Conservation (phyloP, 306 rosid species). For the Lagenaria siceraria region DNA sequence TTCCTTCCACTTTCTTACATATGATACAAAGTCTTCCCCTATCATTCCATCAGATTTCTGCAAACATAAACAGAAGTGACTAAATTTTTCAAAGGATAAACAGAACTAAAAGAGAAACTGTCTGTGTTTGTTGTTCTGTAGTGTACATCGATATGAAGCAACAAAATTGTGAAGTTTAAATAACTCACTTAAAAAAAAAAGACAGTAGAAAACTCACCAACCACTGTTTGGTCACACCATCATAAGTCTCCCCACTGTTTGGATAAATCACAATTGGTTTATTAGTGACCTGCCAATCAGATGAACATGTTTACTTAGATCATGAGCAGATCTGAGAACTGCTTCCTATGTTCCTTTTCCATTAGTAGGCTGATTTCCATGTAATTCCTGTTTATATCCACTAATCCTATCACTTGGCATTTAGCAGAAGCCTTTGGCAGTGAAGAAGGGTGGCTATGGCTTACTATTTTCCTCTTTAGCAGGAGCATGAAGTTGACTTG, state of each 20-base stretch:
- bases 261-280: constrained; percentile 73
- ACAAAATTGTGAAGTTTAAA: neutral
- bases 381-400: neutral
- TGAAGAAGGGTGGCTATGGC: neutral
- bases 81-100: neutral
- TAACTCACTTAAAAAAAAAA: neutral
- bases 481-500: neutral
- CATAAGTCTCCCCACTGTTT: constrained; percentile 82
- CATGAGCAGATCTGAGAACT: neutral
- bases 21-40: constrained; percentile 65
- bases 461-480: neutral
- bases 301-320: neutral
- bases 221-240: constrained; percentile 51
- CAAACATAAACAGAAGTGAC: neutral
- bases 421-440: neutral
- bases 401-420: neutral
- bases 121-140: neutral
- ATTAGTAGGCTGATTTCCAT: neutral
- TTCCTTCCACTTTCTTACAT: constrained; percentile 58
- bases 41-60: constrained; percentile 42
- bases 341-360: neutral
- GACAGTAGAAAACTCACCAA: constrained; percentile 36
- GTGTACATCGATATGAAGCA: neutral
- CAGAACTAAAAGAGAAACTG: neutral
- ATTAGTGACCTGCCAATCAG: constrained; percentile 41